Base-by-base conservation (phyloP, 2,329 filamentous ascomycete species). In the Alternaria viburni region DNA sequence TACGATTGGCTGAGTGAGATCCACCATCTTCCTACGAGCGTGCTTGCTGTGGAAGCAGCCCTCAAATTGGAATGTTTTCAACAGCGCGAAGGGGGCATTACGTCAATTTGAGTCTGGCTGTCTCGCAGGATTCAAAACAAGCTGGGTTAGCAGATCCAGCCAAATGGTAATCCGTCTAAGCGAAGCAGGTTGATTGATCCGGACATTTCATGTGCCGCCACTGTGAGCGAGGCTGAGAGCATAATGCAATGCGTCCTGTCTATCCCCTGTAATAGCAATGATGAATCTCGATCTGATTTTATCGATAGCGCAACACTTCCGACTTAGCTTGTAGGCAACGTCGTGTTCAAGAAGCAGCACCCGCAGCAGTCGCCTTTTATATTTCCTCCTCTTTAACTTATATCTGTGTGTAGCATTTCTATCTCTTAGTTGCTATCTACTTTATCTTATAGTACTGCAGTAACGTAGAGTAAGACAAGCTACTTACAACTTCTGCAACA, bases 1-100 rank as follows among this genome's bases (percentile, higher is more conserved):
- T 6, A 77, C 57, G 4, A 66, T 28, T 19, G 64, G 54, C 19
- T 52, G 52, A 21, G 54, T 52, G 44, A 61, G 55, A 12, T 58
- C 63, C 56, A 56, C 21, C 45, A 47, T 47, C 45, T 47, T 47
- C 23, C 8, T 25, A 4, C 21, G 21, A n/a, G 21, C 1, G 4
- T 17, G 21, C 23, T 47, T 47, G 13, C 12, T 47, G 45, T 25
- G 23, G n/a, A 45, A 6, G n/a, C 17, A 19, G 43, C 43, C 17
- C 43, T 45, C 43, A 45, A 44, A 7, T 13, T 17, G 17, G 43
- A 4, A 6, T 21, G 23, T 6, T 11, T 25, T 25, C 2, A 25
- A 47, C 45, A 47, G 21, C 45, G 3, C 2, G 45, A n/a, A 21
- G 45, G 45, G 21, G 45, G 15, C 21, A 25, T 47, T 9, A 11